Percentiles rank a stretch among this genome's conserved stretches.
Conservation (phyloP, 208 protist genomes). For the Leishmania turanica region DNA sequence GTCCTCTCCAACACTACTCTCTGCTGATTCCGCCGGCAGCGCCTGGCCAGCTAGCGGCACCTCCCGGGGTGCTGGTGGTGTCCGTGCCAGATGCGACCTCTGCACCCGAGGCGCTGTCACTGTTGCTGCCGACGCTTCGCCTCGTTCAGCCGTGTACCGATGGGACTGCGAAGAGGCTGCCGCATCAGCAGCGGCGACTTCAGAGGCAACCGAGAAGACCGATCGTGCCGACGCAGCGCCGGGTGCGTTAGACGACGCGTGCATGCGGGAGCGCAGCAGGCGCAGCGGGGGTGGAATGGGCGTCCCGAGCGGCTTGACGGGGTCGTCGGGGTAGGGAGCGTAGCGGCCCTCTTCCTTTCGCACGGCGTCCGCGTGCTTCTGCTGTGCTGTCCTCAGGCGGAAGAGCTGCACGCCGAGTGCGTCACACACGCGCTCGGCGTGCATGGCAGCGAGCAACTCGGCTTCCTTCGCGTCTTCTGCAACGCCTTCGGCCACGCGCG, state of each 20-base stretch:
- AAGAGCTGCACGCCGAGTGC: constrained; percentile 74
- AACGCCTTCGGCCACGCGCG: constrained; percentile 70
- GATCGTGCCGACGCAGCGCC: background rate
- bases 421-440: constrained; percentile 81
- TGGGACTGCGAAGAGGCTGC: background rate
- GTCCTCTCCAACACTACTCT: background rate
- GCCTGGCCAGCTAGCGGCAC: background rate
- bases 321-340: constrained; percentile 67
- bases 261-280: constrained; percentile 36
- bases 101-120: background rate
- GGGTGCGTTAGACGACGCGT: background rate
- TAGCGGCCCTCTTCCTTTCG: constrained; percentile 52
- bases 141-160: background rate
- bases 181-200: background rate
- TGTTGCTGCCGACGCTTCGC: constrained; percentile 6
- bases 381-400: constrained; percentile 62
- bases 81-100: background rate
- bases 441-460: constrained; percentile 84
- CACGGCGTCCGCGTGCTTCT: constrained; percentile 65
- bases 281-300: constrained; percentile 68
- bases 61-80: background rate
- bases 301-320: constrained; percentile 61
- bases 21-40: background rate
- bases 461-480: constrained; percentile 67
- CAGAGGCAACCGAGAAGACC: background rate